phyloP scores from a whole-genome alignment of 2,329 filamentous ascomycete genomes.

The Leptosphaerulina australis region DNA sequence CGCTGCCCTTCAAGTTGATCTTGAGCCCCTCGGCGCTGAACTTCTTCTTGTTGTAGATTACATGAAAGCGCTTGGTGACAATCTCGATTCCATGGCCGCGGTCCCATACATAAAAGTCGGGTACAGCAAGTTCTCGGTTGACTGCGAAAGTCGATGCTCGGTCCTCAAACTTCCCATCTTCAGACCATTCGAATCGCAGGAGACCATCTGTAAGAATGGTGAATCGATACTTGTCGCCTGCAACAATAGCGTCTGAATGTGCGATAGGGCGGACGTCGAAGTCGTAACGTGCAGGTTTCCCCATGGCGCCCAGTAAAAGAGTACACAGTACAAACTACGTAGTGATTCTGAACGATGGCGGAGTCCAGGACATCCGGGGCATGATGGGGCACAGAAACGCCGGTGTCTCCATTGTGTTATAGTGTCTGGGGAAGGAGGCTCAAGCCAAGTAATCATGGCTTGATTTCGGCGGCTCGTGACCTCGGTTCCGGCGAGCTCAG shows the following conservation, averaged over 20 bases:
- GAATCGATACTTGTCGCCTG: conserved; percentile 62
- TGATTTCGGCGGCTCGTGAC: conserved; percentile 35
- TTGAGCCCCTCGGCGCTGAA: conserved; percentile 61
- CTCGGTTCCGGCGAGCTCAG: conserved; percentile 26
- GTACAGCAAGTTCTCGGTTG: conserved; percentile 57
- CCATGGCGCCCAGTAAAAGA: conserved; percentile 29
- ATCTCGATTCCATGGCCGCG: conserved; percentile 59
- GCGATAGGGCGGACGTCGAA: conserved; percentile 55
- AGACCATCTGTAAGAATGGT: conserved; percentile 63
- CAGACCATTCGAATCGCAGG: conserved; percentile 67
- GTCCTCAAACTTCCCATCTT: conserved; percentile 66
- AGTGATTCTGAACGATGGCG: conserved; percentile 14
- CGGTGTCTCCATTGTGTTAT: conserved; percentile 30
- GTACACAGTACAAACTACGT: conserved; percentile 17
- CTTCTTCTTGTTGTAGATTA: conserved; percentile 63
- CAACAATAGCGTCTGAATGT: conserved; percentile 54
- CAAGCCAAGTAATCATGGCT: conserved; percentile 32
- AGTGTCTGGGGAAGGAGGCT: conserved; percentile 31
- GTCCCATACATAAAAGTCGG: conserved; percentile 58
- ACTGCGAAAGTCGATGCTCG: conserved; percentile 67
- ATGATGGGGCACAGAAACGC: conserved; percentile 29
- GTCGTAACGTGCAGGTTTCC: conserved; percentile 48
- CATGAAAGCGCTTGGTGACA: conserved; percentile 60
- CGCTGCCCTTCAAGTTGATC: conserved; percentile 54
- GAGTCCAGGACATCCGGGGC: conserved; percentile 18